These are phyloP conservation scores for Paralagenidium karlingii DNA, from an alignment of 352 stramenopile species.

Conservation along the genomic window DNA sequence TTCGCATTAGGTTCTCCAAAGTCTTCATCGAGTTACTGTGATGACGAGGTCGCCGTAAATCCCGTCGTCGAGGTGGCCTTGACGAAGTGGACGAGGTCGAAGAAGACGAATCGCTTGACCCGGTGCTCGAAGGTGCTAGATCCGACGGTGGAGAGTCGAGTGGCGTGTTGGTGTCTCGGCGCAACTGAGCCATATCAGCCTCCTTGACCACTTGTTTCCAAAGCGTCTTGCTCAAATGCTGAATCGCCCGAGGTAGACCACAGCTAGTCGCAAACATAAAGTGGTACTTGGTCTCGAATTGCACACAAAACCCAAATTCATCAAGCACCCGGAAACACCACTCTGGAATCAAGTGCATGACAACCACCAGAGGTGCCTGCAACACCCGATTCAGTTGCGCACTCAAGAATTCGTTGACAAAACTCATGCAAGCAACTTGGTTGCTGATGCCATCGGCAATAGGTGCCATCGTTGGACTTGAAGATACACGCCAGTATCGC, in stretches of 20 bases:
- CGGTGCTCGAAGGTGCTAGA: too few relatives aligned
- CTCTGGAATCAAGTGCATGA: constrained; percentile 39
- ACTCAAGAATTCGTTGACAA: constrained; percentile 47
- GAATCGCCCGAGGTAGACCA: constrained; percentile 49
- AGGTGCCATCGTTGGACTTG: too few relatives aligned
- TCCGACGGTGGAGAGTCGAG: too few relatives aligned
- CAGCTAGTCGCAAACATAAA: constrained; percentile 60
- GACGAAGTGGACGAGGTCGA: not conserved
- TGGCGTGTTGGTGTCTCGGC: too few relatives aligned
- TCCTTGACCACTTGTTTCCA: constrained; percentile 50
- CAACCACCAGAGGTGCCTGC: constrained; percentile 43
- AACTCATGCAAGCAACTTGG: too few relatives aligned
- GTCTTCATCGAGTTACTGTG: constrained; percentile 16
- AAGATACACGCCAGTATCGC: too few relatives aligned
- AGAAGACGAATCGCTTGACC: constrained; percentile 5
- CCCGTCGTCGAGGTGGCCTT: constrained; percentile 2
- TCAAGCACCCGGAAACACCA: constrained; percentile 41
- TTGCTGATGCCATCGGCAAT: too few relatives aligned
- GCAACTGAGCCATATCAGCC: too few relatives aligned
- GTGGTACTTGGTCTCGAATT: constrained; percentile 47
- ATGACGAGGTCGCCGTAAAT: constrained; percentile 22
- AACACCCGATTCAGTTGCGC: constrained; percentile 43
- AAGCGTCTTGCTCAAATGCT: constrained; percentile 48
- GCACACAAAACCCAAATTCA: constrained; percentile 46
- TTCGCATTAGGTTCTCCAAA: constrained; percentile 31